A percentile compares a stretch with the other conserved stretches of the same genome.
Evolutionary conservation across 1,284 basidiomycete genomes (phyloP).

Genomic region (Mycosarcoma maydis): DNA sequence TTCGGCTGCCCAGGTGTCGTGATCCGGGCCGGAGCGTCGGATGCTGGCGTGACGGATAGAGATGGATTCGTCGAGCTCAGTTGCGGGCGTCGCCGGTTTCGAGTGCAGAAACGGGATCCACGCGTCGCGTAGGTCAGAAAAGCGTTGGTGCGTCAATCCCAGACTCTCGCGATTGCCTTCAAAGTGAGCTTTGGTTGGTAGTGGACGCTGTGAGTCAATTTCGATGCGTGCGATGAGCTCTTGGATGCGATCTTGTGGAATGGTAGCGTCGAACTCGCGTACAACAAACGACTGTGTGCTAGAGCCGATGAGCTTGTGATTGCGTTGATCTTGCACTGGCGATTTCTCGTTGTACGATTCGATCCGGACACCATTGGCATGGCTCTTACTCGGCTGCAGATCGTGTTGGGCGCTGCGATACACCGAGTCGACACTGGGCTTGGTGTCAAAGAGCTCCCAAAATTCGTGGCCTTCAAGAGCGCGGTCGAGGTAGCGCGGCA

Average conservation of each 20-base stretch:
- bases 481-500: slow-evolving; percentile 45
- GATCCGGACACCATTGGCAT: neutral
- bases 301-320: slow-evolving; percentile 23
- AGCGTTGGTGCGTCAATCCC: slow-evolving; percentile 44
- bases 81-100: slow-evolving; percentile 3
- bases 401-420: slow-evolving; percentile 31
- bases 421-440: slow-evolving; percentile 24
- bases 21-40: slow-evolving; percentile 37
- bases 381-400: neutral
- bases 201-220: slow-evolving; percentile 16
- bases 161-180: slow-evolving; percentile 42
- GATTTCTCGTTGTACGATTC: neutral
- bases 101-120: slow-evolving; percentile 44
- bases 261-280: slow-evolving; percentile 29
- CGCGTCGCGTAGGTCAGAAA: slow-evolving; percentile 33
- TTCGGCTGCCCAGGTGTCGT: slow-evolving; percentile 52
- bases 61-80: slow-evolving; percentile 12
- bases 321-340: neutral
- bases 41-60: slow-evolving; percentile 1
- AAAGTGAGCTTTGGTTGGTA: slow-evolving; percentile 30
- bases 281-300: slow-evolving; percentile 33
- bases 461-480: slow-evolving; percentile 47
- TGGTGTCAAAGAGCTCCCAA: slow-evolving; percentile 36
- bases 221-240: slow-evolving; percentile 34
- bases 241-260: slow-evolving; percentile 18